phyloP scores from a whole-genome alignment of 345 rosid species.

The Diplotaxis tenuifolia region DNA sequence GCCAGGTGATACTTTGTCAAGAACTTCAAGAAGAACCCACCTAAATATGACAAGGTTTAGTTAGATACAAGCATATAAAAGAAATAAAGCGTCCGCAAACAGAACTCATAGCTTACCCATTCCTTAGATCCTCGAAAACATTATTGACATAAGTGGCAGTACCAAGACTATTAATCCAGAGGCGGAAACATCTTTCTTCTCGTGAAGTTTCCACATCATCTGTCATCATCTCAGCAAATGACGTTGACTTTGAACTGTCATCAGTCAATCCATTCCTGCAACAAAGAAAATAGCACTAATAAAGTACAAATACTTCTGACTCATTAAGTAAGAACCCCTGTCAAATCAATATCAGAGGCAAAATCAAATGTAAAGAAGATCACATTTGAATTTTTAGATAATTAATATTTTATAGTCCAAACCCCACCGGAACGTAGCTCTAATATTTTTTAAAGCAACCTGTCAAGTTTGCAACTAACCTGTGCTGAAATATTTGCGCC shows the following conservation, averaged over 20 bases:
- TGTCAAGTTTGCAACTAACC: slow-evolving; percentile 45
- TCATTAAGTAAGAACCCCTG: neutral
- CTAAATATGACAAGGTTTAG: slow-evolving; percentile 41
- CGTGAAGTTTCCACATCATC: slow-evolving; percentile 93
- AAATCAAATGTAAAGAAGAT: neutral
- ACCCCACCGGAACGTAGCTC: neutral
- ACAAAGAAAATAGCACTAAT: slow-evolving; percentile 26
- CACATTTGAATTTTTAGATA: neutral
- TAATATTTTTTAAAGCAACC: slow-evolving; percentile 1
- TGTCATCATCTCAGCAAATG: slow-evolving; percentile 96
- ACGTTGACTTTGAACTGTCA: slow-evolving; percentile 52
- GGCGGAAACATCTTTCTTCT: slow-evolving; percentile 97
- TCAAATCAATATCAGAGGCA: neutral
- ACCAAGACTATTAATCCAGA: slow-evolving; percentile 98
- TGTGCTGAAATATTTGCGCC: slow-evolving; percentile 89
- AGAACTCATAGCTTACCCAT: slow-evolving; percentile 58
- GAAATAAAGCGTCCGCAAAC: neutral
- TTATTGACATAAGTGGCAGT: slow-evolving; percentile 73
- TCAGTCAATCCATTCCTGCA: slow-evolving; percentile 83
- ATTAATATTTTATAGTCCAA: neutral
- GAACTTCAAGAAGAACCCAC: slow-evolving; percentile 71
- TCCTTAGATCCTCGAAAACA: slow-evolving; percentile 87
- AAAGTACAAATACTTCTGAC: neutral
- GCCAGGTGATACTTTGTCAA: slow-evolving; percentile 42
- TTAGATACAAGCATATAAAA: slow-evolving; percentile 25